Conservation (phyloP, 1,284 basidiomycete genomes). For the Coniferiporia sulphurascens region DNA sequence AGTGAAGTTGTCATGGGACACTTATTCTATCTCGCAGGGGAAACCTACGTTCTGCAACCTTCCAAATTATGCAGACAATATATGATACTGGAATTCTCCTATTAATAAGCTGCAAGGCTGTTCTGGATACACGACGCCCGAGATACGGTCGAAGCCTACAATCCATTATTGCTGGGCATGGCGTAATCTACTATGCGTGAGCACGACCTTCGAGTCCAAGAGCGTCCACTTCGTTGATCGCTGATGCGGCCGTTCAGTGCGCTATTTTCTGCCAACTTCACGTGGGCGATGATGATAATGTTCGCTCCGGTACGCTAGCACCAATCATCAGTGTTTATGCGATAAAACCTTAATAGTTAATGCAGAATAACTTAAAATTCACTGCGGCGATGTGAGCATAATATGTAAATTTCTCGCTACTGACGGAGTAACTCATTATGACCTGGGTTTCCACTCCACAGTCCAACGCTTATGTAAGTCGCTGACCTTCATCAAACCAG, state of each 20-base stretch:
- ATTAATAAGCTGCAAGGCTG: background rate
- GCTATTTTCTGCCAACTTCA: background rate
- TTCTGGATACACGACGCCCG: background rate
- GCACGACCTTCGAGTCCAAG: background rate
- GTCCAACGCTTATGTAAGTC: no score
- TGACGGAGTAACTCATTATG: no score
- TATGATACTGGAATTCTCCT: background rate
- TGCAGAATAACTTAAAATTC: background rate
- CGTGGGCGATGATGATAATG: background rate
- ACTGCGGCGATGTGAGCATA: background rate
- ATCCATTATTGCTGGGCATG: background rate
- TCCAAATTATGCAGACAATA: slow-evolving; percentile 12
- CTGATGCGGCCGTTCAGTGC: background rate
- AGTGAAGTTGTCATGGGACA: background rate
- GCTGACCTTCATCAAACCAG: no score
- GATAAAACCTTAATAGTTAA: background rate
- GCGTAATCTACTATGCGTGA: background rate
- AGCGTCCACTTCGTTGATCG: background rate
- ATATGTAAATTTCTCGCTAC: no score
- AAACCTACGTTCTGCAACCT: slow-evolving; percentile 6
- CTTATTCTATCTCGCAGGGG: background rate
- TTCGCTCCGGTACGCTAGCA: background rate
- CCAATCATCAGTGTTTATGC: background rate
- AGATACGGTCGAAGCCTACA: background rate
- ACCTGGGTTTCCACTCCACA: no score